Conservation (phyloP, 257 asterid genomes). For the Cynanchum wilfordii region DNA sequence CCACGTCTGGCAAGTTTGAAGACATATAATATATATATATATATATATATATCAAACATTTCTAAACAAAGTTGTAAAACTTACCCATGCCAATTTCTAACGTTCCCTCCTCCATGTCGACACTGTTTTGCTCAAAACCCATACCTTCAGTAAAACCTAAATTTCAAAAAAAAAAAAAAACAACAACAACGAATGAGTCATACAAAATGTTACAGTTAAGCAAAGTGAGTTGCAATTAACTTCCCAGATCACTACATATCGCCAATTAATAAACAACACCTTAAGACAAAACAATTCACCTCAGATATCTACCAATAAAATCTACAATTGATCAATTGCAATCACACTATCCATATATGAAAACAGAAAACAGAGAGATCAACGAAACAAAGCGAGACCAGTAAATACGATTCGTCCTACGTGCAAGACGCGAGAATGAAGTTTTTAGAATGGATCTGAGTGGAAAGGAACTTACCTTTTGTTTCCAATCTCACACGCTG, state of each 20-base stretch:
- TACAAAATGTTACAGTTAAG: neutral
- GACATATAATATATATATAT: too few relatives aligned
- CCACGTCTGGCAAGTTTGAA: neutral
- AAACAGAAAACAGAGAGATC: neutral
- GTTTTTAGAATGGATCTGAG: slow-evolving; percentile 21
- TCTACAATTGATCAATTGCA: neutral
- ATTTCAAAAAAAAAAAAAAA: slow-evolving; percentile 8
- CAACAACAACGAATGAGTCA: neutral
- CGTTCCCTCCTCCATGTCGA: slow-evolving; percentile 74
- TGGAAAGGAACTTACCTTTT: slow-evolving; percentile 15
- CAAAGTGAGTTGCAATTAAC: neutral
- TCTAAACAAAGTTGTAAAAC: slow-evolving; percentile 11
- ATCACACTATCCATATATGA: neutral
- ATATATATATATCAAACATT: neutral
- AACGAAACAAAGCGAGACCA: neutral
- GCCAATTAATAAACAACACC: neutral
- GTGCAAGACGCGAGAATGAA: neutral
- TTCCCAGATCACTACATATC: neutral
- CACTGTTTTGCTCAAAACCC: slow-evolving; percentile 55
- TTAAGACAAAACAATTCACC: neutral
- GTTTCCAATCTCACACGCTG: slow-evolving; percentile 8
- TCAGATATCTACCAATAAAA: neutral
- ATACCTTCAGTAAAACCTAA: slow-evolving; percentile 39
- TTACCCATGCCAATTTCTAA: slow-evolving; percentile 93
- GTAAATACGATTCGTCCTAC: neutral